These are phyloP conservation scores for Babesia sp. DNA, from an alignment of 169 alveolate species.

Conservation along the genomic window DNA sequence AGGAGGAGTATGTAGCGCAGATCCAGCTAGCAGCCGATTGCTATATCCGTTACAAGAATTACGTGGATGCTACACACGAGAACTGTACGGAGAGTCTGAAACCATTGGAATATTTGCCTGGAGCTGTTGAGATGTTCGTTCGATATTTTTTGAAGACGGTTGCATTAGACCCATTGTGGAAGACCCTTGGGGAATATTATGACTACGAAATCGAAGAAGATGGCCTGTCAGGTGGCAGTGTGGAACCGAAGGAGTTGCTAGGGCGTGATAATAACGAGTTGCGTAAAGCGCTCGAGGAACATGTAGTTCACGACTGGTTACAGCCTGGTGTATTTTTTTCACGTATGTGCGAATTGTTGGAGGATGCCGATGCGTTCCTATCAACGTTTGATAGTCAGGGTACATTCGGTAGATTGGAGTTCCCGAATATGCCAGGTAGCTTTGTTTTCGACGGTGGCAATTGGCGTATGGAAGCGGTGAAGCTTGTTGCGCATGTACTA, in stretches of 20 bases:
- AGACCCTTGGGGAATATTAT: conserved; percentile 26
- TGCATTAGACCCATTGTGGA: conserved; percentile 47
- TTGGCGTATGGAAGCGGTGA: conserved; percentile 77
- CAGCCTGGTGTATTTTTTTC: conserved; percentile 73
- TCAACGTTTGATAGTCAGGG: conserved; percentile 64
- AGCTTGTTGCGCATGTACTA: conserved; percentile 65
- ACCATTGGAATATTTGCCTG: conserved; percentile 71
- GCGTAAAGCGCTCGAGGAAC: conserved; percentile 52
- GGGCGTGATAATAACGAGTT: conserved; percentile 27
- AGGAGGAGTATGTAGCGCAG: conserved; percentile 75
- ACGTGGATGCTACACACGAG: conserved; percentile 69
- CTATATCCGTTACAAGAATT: conserved; percentile 74
- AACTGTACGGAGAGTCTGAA: conserved; percentile 72
- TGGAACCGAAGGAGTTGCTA: conserved; percentile 46
- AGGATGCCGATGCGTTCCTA: conserved; percentile 61
- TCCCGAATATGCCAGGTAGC: conserved; percentile 76
- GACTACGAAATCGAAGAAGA: conserved; percentile 27
- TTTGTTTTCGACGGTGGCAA: conserved; percentile 41
- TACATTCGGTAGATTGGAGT: conserved; percentile 60
- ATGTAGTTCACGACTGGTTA: conserved; percentile 69
- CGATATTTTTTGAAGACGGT: conserved; percentile 56
- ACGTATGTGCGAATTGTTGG: conserved; percentile 60
- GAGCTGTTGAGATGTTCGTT: conserved; percentile 73
- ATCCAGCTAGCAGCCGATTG: conserved; percentile 69
- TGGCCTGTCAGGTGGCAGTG: not conserved